Evolutionary conservation across 192 early-diverging fungal species (phyloP).

Genomic region (Gamsiella multidivaricata): DNA sequence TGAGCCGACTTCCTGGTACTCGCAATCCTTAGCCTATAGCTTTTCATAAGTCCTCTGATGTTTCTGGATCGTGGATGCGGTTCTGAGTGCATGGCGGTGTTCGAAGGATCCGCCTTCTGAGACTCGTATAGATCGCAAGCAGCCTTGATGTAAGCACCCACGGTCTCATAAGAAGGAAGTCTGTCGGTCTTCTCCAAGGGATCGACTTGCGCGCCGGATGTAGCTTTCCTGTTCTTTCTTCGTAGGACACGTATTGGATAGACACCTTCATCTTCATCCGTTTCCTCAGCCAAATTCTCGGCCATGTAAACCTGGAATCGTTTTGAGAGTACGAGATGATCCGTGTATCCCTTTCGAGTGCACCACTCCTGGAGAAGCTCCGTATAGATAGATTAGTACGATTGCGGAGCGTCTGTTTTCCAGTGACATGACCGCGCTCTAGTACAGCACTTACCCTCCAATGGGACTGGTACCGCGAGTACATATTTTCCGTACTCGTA

Average conservation of each 20-base stretch:
- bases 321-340: background rate
- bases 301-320: slow-evolving; percentile 8
- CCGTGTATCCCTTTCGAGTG: slow-evolving; percentile 2
- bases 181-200: background rate
- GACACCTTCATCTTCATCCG: background rate
- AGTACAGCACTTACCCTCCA: no score
- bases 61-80: slow-evolving; percentile 4
- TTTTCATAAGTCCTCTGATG: no score
- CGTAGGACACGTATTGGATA: background rate
- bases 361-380: no score
- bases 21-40: no score
- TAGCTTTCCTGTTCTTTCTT: background rate
- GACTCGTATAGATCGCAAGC: background rate
- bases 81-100: background rate
- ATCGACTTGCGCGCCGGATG: background rate
- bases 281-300: background rate
- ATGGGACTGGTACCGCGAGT: no score
- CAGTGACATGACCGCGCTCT: no score
- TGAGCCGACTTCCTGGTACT: background rate
- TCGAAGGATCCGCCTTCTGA: background rate
- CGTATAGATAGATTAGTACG: no score
- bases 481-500: no score
- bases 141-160: background rate
- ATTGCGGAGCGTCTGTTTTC: no score
- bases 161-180: background rate